Evolutionary conservation across 139 green algal species (phyloP).

Genomic region (Desmodesmus armatus): DNA sequence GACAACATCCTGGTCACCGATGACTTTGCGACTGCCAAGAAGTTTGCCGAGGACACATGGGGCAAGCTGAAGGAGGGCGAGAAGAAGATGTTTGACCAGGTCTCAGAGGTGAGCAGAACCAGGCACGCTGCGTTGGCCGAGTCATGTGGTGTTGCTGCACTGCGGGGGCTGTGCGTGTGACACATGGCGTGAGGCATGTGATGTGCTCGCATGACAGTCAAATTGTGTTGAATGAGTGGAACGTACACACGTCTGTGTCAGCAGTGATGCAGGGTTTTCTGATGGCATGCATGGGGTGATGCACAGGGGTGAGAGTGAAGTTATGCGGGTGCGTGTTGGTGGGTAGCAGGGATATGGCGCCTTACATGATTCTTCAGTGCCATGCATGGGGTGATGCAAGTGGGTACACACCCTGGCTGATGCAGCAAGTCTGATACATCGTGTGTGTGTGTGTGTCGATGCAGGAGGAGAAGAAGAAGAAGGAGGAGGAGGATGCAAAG

Average conservation of each 20-base stretch:
- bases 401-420: neutral
- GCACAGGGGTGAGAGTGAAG: neutral
- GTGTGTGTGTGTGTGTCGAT: neutral
- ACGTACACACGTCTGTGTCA: neutral
- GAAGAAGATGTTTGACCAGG: conserved; percentile 75
- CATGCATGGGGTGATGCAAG: neutral
- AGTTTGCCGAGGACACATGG: conserved; percentile 85
- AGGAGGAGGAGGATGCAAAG: conserved; percentile 47
- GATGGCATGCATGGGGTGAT: neutral
- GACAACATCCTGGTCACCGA: conserved; percentile 94
- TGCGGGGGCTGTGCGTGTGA: neutral
- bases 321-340: neutral
- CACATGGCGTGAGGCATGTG: neutral
- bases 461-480: conserved; percentile 30
- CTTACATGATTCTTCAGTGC: neutral
- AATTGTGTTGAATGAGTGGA: too few relatives aligned
- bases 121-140: neutral
- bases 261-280: neutral
- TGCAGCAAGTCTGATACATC: neutral
- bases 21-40: conserved; percentile 73
- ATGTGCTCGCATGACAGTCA: too few relatives aligned
- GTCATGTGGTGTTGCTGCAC: neutral
- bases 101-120: conserved; percentile 39
- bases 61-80: conserved; percentile 80
- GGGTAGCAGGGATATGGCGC: neutral